phyloP scores from a whole-genome alignment of 73 alveolate genomes.

The Tetrahymena malaccensis region DNA sequence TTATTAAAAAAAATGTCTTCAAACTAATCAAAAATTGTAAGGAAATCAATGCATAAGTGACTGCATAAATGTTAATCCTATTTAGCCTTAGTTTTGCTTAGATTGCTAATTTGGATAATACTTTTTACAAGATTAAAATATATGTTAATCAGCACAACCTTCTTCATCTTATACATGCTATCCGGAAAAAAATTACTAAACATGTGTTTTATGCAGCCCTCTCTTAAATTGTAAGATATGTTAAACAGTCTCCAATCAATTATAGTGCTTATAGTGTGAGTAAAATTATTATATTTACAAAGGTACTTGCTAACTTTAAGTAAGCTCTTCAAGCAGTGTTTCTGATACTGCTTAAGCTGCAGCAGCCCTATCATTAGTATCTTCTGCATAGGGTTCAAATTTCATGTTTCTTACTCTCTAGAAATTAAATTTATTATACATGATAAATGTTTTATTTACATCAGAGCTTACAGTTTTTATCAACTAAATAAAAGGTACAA shows the following conservation, averaged over 20 bases:
- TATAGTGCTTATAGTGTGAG: not conserved
- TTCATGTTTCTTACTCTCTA: not conserved
- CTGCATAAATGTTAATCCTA: not conserved
- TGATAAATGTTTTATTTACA: not conserved
- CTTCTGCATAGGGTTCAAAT: not conserved
- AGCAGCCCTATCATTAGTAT: not conserved
- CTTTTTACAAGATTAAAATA: not conserved
- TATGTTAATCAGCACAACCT: not conserved
- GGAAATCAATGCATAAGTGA: not conserved
- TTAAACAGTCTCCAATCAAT: not conserved
- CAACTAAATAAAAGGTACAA: not conserved
- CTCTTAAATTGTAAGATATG: not conserved
- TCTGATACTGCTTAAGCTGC: not conserved
- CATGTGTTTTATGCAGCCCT: not conserved
- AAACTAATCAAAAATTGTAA: not conserved
- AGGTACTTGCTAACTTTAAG: not conserved
- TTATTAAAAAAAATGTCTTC: not conserved
- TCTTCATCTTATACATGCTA: not conserved
- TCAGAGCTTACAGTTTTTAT: not conserved
- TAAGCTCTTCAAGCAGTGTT: not conserved
- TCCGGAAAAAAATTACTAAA: not conserved
- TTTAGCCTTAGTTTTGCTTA: not conserved
- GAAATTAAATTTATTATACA: too few relatives aligned
- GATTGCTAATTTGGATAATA: not conserved
- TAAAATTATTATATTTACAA: too few relatives aligned